Base-by-base conservation (phyloP, 139 green algal species). In the Chlorella sp. region DNA sequence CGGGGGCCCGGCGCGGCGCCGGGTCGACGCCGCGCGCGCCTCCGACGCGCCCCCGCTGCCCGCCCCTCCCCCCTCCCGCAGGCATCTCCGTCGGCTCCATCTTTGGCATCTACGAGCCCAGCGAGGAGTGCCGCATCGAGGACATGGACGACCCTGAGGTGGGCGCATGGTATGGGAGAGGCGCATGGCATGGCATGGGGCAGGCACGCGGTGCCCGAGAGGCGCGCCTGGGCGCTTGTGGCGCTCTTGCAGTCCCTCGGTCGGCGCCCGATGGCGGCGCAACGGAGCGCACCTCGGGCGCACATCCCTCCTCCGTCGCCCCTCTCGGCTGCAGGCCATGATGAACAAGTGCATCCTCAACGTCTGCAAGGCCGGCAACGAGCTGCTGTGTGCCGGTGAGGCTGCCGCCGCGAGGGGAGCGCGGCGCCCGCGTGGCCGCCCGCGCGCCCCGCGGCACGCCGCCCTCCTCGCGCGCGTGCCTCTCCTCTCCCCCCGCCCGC, bases 51-150 rank as follows among this genome's bases (percentile, higher is more conserved):
- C 67, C 46, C 31, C 35, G 8, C 31, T 43, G n/a, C 67, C 33
- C 15, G 94, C 61, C 95, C 87, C 6, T 96, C 88, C 69, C 97
- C 97, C 90, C 96, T 97, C 71, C 97, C 76, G 93, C 94, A 55
- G 95, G 93, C 74, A 97, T 99, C 81, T 94, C 87, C 27, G 93
- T 95, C 12, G 96, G 96, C 67, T 95, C 90, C 83, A 99, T 99
- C 89, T 99, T 97, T 73, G 96, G 96, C 77, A 91, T 98, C 73
- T 99, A 98, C 78, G 87, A 87, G 74, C 91, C 93, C 60, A 85
- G 67, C 36, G 91, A 95, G 67, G 89, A 95, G 85, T 98, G 94
- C 89, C 72, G 83, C 33, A 85, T 86, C 31, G 74, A 79, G 43
- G 90, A 94, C 74, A 87, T 91, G 79, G 90, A 95, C 64, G 84